Conservation (phyloP, 2,329 filamentous ascomycete species). For the Akanthomyces dipterigenus region DNA sequence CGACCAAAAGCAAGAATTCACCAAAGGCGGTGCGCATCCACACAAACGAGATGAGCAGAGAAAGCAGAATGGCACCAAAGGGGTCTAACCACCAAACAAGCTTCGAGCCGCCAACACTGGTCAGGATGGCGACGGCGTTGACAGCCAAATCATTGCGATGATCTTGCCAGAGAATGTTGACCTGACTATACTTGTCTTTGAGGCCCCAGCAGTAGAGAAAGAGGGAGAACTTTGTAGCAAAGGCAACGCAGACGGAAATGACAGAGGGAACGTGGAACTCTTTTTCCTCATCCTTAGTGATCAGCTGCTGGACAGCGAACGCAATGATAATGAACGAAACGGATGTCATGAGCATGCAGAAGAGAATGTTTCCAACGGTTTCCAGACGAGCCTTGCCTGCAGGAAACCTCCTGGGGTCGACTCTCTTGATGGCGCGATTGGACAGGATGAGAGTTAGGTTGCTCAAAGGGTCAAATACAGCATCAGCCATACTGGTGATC, state of each 20-base stretch:
- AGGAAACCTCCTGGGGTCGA: conserved; percentile 81
- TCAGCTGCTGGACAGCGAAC: conserved; percentile 70
- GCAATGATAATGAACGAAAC: conserved; percentile 91
- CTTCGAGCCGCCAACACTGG: conserved; percentile 84
- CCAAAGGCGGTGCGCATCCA: conserved; percentile 82
- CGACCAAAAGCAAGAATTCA: conserved; percentile 88
- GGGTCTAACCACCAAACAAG: conserved; percentile 94
- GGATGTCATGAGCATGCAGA: conserved; percentile 91
- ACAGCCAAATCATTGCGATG: conserved; percentile 96
- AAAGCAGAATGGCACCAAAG: conserved; percentile 79
- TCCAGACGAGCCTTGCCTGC: conserved; percentile 91
- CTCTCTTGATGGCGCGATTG: conserved; percentile 78
- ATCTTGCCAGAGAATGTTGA: conserved; percentile 91
- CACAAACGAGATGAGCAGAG: conserved; percentile 66
- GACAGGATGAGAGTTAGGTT: conserved; percentile 83
- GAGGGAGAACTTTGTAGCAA: conserved; percentile 72
- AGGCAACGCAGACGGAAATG: conserved; percentile 77
- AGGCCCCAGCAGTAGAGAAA: conserved; percentile 92
- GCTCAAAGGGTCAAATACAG: conserved; percentile 85
- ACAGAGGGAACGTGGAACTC: conserved; percentile 75
- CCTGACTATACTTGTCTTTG: conserved; percentile 84
- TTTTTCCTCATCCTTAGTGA: conserved; percentile 47
- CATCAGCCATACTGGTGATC: conserved; percentile 96
- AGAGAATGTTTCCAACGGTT: conserved; percentile 91
- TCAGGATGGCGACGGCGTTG: conserved; percentile 88